Evolutionary conservation across 495 filamentous ascomycete species (phyloP), one percentile per base, ranked within the genome.

Genomic region (Talaromyces trachyspermus): DNA sequence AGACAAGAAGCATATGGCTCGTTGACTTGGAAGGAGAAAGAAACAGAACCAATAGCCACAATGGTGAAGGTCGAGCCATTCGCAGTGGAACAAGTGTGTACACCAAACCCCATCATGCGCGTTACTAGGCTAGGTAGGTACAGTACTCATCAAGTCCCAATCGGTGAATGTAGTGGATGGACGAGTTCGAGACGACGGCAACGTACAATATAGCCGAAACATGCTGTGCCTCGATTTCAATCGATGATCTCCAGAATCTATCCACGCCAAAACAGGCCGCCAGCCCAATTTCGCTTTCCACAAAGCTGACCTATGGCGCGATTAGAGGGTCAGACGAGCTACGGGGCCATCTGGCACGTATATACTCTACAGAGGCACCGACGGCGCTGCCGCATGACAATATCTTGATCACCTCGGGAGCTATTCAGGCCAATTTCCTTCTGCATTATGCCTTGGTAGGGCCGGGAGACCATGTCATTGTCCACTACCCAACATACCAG

Each of bases 401-500:
- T 52, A 70, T 95, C 30, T 59, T 94, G 48, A 81, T 92, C 50
- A 89, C 86, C 0, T 74, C 81, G 19, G 89, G 89, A 1, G 89
- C 88, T 18, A 95, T 95, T 35, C 74, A 81, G 17, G 89, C 89
- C 15, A 95, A 95, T 54, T 86, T 88, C 54, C 64, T 91, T 2
- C 56, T 83, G 4, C 71, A 94, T 17, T 94, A 92, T 63, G 74
- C 81, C 0, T 68, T 94, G 18, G 60, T 92, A 2, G 81, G 81
- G 0, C 83, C 84, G 0, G 89, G 86, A 2, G 88, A 95, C 49
- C 89, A 95, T 71, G 86, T 94, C 23, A 79, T 95, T 44, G 94
- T 86, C 56, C 85, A 95, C 46, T 84, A 88, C 54, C 89, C 89
- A 2, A 92, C 88, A 18, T 95, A 95, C 59, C 86, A 92, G 56